Conservation (phyloP, 345 rosid genomes). For the Abelmoschus esculentus region DNA sequence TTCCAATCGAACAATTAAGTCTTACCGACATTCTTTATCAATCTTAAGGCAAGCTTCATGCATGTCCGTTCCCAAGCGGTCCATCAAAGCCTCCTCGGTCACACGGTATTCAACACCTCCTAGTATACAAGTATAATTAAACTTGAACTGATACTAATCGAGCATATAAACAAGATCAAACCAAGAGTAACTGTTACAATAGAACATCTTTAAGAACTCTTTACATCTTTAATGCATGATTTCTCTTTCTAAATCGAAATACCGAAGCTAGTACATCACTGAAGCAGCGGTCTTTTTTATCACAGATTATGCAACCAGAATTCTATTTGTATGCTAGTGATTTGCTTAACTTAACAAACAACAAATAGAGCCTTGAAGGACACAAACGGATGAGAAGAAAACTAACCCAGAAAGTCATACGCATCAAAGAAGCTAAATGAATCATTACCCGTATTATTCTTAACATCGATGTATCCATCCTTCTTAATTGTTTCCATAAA, state of each 20-base stretch:
- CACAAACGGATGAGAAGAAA: not conserved
- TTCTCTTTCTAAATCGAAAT: not conserved
- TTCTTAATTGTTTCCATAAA: conserved; percentile 40
- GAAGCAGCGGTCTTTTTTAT: not conserved
- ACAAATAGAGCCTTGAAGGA: not conserved
- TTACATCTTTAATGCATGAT: not conserved
- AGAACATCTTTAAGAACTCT: not conserved
- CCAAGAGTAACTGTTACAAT: not conserved
- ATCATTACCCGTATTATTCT: conserved; percentile 38
- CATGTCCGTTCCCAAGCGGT: conserved; percentile 60
- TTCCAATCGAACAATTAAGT: not conserved
- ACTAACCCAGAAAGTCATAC: not conserved
- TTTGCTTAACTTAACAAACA: no score
- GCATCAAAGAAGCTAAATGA: not conserved
- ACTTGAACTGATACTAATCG: not conserved
- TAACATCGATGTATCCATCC: conserved; percentile 52
- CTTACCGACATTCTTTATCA: conserved; percentile 62
- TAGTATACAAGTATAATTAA: conserved; percentile 15
- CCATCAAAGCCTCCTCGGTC: conserved; percentile 62
- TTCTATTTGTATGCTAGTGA: not conserved
- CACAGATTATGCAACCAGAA: not conserved
- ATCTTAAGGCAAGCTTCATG: conserved; percentile 55
- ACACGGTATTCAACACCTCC: conserved; percentile 45
- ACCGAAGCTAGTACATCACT: not conserved
- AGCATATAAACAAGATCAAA: not conserved